Evolutionary conservation across 176 grass and related monocot genomes (phyloP).

Genomic region (Hordeum vulgare): DNA sequence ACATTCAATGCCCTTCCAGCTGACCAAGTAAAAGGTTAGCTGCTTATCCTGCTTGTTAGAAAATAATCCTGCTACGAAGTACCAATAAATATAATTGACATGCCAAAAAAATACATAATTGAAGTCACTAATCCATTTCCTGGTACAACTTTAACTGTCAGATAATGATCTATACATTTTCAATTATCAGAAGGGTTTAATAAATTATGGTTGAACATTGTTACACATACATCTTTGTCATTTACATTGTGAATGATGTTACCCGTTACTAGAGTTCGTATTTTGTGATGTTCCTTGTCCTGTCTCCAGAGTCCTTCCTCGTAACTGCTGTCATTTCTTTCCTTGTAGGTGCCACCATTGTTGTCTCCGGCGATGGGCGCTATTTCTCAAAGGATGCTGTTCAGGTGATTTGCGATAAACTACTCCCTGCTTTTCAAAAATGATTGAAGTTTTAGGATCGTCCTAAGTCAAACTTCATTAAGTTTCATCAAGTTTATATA

Average conservation of each 20-base stretch:
- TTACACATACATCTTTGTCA: background rate
- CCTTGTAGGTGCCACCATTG: slow-evolving; percentile 81
- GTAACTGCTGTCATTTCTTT: background rate
- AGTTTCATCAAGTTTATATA: too few species aligned
- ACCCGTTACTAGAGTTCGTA: background rate
- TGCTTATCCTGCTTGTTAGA: slow-evolving; percentile 10
- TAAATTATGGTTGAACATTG: background rate
- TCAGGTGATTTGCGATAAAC: slow-evolving; percentile 51
- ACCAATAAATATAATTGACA: too few species aligned
- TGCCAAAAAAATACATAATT: too few species aligned
- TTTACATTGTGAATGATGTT: slow-evolving; percentile 10
- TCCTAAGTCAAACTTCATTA: too few species aligned
- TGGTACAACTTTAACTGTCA: background rate
- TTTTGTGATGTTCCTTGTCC: background rate
- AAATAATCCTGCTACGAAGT: background rate
- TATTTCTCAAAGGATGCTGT: slow-evolving; percentile 98
- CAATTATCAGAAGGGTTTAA: background rate
- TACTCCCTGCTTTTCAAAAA: too few species aligned
- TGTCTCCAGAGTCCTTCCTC: background rate
- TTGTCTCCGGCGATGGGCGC: slow-evolving; percentile 97
- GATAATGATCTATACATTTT: background rate
- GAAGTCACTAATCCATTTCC: background rate
- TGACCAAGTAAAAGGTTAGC: slow-evolving; percentile 81
- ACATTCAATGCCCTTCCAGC: slow-evolving; percentile 88
- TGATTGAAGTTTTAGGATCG: too few species aligned